Evolutionary conservation across 306 rosid species (phyloP).

Genomic region (Erythrophleum fordii): DNA sequence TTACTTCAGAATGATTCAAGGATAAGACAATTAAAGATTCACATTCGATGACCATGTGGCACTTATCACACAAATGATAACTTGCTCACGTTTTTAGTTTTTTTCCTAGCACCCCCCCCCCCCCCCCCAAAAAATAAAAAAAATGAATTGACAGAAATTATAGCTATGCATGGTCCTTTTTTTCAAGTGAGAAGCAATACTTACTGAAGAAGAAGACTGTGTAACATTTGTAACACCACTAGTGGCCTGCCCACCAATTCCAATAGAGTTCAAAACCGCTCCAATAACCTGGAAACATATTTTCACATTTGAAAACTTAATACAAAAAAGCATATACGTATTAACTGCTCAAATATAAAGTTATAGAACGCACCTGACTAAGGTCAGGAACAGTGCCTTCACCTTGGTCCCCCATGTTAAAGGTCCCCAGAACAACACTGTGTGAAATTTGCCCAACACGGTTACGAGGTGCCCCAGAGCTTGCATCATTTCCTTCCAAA

Average conservation of each 20-base stretch:
- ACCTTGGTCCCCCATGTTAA: conserved; percentile 92
- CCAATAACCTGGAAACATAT: conserved; percentile 79
- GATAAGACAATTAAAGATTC: conserved; percentile 4
- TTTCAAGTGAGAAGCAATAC: conserved; percentile 42
- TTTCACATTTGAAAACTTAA: conserved; percentile 17
- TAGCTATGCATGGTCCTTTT: background rate
- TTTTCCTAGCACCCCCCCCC: background rate
- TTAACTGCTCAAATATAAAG: conserved; percentile 22
- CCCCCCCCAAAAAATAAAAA: too few relatives aligned
- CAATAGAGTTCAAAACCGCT: conserved; percentile 89
- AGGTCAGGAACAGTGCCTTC: conserved; percentile 87
- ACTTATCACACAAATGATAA: conserved; percentile 11
- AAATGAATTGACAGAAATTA: background rate
- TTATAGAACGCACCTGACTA: conserved; percentile 62
- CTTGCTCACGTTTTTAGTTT: background rate
- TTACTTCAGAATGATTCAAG: conserved; percentile 11
- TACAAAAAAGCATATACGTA: conserved; percentile 11
- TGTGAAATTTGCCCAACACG: conserved; percentile 93
- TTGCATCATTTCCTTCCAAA: conserved; percentile 65
- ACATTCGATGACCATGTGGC: conserved; percentile 3
- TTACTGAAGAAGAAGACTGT: conserved; percentile 62
- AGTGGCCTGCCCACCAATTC: conserved; percentile 68
- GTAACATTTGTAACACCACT: conserved; percentile 48
- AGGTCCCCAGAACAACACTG: conserved; percentile 95
- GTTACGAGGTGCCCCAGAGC: conserved; percentile 63